These are phyloP conservation scores for Ostreobium quekettii DNA, from an alignment of 139 green algal genomes.

Conservation along the genomic window DNA sequence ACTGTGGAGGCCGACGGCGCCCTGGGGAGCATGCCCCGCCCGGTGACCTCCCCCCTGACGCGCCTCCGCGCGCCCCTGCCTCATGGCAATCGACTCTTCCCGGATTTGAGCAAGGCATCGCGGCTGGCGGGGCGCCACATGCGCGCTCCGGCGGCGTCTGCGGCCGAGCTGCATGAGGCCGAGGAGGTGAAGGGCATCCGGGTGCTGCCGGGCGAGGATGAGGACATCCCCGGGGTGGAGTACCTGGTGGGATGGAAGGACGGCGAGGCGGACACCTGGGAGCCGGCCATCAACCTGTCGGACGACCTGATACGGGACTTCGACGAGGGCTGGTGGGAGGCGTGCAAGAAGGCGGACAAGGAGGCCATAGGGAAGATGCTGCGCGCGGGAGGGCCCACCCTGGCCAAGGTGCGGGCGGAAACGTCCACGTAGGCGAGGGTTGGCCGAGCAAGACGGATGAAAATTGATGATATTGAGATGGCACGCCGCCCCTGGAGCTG, in stretches of 20 bases:
- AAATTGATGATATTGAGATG: no score
- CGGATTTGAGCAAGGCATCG: no score
- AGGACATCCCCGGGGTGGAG: conserved; percentile 38
- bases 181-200: conserved; percentile 42
- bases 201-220: conserved; percentile 27
- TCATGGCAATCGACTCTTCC: no score
- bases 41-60: no score
- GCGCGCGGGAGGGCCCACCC: conserved; percentile 27
- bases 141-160: no score
- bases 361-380: conserved; percentile 40
- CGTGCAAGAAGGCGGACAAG: conserved; percentile 41
- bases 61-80: no score
- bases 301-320: conserved; percentile 69
- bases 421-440: no score
- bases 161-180: conserved; percentile 25
- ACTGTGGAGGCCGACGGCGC: no score
- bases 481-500: no score
- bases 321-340: conserved; percentile 60
- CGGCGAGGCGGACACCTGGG: conserved; percentile 43
- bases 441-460: no score
- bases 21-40: no score
- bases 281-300: conserved; percentile 45
- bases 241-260: conserved; percentile 66
- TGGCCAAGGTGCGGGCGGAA: conserved; percentile 44
- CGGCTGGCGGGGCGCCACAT: no score